Base-by-base conservation (phyloP, 805 yeast species). In the Kodamaea fukazawae region DNA sequence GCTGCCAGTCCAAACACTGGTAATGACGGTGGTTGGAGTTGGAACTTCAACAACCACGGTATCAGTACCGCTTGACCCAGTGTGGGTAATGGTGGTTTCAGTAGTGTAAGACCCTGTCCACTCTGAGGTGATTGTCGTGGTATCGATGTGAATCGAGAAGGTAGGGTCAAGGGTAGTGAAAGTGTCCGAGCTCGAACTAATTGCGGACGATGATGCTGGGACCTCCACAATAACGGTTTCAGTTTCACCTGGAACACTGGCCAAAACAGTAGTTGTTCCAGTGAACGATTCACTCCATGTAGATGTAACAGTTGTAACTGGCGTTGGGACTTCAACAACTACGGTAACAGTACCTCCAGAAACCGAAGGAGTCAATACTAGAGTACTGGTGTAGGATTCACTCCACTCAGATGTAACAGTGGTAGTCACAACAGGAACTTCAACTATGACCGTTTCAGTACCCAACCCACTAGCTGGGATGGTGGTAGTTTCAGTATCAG, bases 11-110 rank as follows among this genome's bases (percentile, higher is more conserved):
- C 16, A 40, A 11, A 13, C 36, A 2, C 28, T 8, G 5, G 38
- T 12, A 15, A 18, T 9, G 3, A 31, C 23, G 3, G 38, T 34
- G n/a, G 47, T 43, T 16, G 50, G 41, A 15, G 17, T 33, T 7
- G 54, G 54, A 18, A 48, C 35, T 7, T 43, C 41, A 7, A 50
- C 41, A 2, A 40, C 16, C 3, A 49, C 49, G 4, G 53, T 41
- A 14, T 29, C 44, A 13, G 30, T 43, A 13, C 36, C 40, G 22
- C 32, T 36, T 15, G 35, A 18, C 4, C 8, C 14, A 4, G 34
- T 31, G 20, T 32, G 14, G 8, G 34, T 29, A 16, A 38, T 16
- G 22, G 38, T 36, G 7, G 45, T 25, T 4, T 4, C 13, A 4
- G 15, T 16, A 11, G 25, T 18, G 12, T 16, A 15, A 11, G 25